Conservation (phyloP, 371 early-diverging fungal species). For the Coemansia sp. region DNA sequence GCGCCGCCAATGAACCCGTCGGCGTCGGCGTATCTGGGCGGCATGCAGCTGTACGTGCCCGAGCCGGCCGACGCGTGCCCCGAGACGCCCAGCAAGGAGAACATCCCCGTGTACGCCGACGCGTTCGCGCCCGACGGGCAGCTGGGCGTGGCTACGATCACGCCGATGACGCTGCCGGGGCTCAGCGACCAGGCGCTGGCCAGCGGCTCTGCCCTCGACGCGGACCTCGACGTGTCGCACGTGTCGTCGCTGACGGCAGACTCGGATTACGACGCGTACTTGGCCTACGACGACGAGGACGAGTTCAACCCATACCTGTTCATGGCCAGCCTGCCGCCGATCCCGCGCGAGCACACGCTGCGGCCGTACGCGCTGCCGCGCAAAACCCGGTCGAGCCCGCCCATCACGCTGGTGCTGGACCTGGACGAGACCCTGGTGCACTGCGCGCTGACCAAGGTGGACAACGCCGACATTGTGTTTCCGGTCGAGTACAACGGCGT, state of each 20-base stretch:
- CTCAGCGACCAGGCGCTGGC: background rate
- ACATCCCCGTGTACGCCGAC: conserved; percentile 34
- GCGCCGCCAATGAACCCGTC: conserved; percentile 50
- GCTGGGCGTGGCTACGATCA: conserved; percentile 1
- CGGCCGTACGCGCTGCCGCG: conserved; percentile 58
- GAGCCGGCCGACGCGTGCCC: conserved; percentile 29
- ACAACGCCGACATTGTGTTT: conserved; percentile 57
- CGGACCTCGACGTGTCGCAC: conserved; percentile 26
- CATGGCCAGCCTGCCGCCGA: conserved; percentile 59
- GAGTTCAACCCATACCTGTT: conserved; percentile 57
- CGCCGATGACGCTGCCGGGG: conserved; percentile 11
- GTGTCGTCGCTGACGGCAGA: conserved; percentile 28
- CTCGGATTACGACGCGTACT: conserved; percentile 25
- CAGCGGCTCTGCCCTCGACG: background rate
- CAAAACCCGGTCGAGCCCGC: conserved; percentile 59
- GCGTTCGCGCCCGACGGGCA: background rate
- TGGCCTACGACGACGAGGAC: conserved; percentile 55
- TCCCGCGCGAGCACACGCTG: conserved; percentile 53
- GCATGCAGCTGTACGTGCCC: conserved; percentile 40
- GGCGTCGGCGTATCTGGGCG: conserved; percentile 14
- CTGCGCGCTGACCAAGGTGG: conserved; percentile 57
- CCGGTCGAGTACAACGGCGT: conserved; percentile 61
- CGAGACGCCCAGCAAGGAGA: conserved; percentile 49
- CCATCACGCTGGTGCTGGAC: conserved; percentile 68
- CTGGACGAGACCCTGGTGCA: conserved; percentile 79